Percentiles rank a stretch among this genome's conserved stretches.
Conservation (phyloP, 306 rosid genomes). For the Purshia tridentata region DNA sequence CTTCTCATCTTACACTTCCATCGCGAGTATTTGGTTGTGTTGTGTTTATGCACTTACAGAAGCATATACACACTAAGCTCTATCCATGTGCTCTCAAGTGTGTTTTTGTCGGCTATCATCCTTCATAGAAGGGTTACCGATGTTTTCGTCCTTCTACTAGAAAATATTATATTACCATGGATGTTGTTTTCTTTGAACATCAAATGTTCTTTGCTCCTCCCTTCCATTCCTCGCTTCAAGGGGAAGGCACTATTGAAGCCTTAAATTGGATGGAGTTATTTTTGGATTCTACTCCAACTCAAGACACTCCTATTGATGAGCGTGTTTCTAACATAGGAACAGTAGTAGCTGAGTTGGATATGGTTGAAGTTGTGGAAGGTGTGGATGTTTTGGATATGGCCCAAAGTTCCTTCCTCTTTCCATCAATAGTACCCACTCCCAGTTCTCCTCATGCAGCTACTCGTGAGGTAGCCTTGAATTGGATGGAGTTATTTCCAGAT, state of each 20-base stretch:
- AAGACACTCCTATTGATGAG: too few relatives aligned
- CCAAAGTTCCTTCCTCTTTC: too few relatives aligned
- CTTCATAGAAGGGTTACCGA: background rate
- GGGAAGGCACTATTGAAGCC: background rate
- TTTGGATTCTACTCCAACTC: too few relatives aligned
- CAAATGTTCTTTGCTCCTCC: background rate
- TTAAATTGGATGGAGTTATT: too few relatives aligned
- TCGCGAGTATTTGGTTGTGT: background rate
- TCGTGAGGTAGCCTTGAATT: too few relatives aligned
- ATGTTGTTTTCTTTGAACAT: background rate
- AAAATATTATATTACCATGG: background rate
- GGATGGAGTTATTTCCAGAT: too few relatives aligned
- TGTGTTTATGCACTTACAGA: background rate
- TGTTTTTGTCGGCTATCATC: background rate
- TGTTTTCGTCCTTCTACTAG: background rate
- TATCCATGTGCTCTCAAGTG: background rate
- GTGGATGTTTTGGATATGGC: too few relatives aligned
- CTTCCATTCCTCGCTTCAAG: background rate
- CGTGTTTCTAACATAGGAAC: too few relatives aligned
- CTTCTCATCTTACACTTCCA: background rate
- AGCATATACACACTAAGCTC: background rate
- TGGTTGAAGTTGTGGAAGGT: too few relatives aligned
- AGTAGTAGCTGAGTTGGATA: too few relatives aligned
- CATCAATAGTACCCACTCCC: too few relatives aligned
- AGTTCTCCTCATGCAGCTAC: too few relatives aligned